Conservation (phyloP, 169 alveolate genomes). For the Plasmodium billcollinsi region DNA sequence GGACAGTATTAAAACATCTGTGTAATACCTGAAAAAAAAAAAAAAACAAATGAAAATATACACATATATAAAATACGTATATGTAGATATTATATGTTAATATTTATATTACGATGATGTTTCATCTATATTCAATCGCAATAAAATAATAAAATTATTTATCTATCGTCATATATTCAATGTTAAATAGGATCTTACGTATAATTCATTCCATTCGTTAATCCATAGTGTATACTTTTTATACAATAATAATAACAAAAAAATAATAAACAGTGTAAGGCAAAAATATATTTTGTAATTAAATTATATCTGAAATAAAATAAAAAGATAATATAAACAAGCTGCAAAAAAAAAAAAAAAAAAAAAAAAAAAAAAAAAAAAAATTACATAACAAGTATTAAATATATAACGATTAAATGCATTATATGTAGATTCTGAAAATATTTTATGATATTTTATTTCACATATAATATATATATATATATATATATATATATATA, state of each 20-base stretch:
- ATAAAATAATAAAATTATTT: too few relatives aligned
- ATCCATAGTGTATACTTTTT: slow-evolving; percentile 66
- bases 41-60: neutral
- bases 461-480: slow-evolving; percentile 3
- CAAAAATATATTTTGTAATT: slow-evolving; percentile 62
- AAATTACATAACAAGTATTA: neutral
- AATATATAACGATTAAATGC: neutral
- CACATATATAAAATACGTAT: neutral
- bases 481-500: slow-evolving; percentile 4
- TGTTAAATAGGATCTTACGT: slow-evolving; percentile 29
- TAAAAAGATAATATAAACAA: slow-evolving; percentile 51
- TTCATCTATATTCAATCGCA: too few relatives aligned
- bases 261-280: slow-evolving; percentile 41
- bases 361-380: too few relatives aligned
- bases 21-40: slow-evolving; percentile 37
- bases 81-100: neutral
- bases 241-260: slow-evolving; percentile 68
- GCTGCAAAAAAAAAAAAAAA: slow-evolving; percentile 37
- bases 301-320: slow-evolving; percentile 35
- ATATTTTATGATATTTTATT: neutral
- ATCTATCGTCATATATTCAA: too few relatives aligned
- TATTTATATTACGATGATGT: neutral
- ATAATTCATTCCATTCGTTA: slow-evolving; percentile 53
- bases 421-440: too few relatives aligned
- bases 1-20: slow-evolving; percentile 66